Evolutionary conservation across 495 filamentous ascomycete genomes (phyloP).

Genomic region (Penicilliopsis zonata): DNA sequence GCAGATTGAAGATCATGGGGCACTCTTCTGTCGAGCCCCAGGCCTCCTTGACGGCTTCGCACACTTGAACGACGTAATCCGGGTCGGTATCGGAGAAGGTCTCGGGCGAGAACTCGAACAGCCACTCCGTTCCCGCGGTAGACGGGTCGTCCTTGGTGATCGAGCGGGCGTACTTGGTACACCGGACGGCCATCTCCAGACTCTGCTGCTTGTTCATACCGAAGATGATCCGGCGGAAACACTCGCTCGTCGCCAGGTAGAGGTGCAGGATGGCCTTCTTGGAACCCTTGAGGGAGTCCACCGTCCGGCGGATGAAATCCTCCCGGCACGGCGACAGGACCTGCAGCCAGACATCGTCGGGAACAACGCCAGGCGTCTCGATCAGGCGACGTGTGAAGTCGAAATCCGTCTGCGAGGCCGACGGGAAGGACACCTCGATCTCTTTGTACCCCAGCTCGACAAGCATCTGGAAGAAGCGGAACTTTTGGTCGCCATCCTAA

Average conservation of each 20-base stretch:
- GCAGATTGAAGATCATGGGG: slow-evolving; percentile 95
- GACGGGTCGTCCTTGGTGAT: slow-evolving; percentile 92
- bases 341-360: slow-evolving; percentile 92
- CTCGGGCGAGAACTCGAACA: slow-evolving; percentile 93
- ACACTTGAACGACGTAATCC: slow-evolving; percentile 74
- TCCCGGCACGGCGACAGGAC: slow-evolving; percentile 88
- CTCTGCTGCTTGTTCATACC: slow-evolving; percentile 72
- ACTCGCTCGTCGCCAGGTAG: slow-evolving; percentile 89
- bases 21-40: slow-evolving; percentile 77
- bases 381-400: slow-evolving; percentile 86
- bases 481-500: slow-evolving; percentile 89
- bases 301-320: slow-evolving; percentile 83
- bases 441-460: slow-evolving; percentile 93
- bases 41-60: slow-evolving; percentile 90
- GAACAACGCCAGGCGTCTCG: slow-evolving; percentile 73
- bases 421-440: slow-evolving; percentile 94
- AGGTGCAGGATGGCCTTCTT: slow-evolving; percentile 97
- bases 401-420: slow-evolving; percentile 87
- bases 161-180: slow-evolving; percentile 73
- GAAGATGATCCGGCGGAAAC: slow-evolving; percentile 85
- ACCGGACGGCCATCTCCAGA: slow-evolving; percentile 72
- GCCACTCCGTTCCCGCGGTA: slow-evolving; percentile 67
- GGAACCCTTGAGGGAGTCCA: slow-evolving; percentile 76
- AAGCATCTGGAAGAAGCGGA: slow-evolving; percentile 88
- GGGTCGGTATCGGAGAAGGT: slow-evolving; percentile 87